These are phyloP conservation scores for Triticum aestivum DNA, from an alignment of 176 grass and related monocot species.

Conservation along the genomic window DNA sequence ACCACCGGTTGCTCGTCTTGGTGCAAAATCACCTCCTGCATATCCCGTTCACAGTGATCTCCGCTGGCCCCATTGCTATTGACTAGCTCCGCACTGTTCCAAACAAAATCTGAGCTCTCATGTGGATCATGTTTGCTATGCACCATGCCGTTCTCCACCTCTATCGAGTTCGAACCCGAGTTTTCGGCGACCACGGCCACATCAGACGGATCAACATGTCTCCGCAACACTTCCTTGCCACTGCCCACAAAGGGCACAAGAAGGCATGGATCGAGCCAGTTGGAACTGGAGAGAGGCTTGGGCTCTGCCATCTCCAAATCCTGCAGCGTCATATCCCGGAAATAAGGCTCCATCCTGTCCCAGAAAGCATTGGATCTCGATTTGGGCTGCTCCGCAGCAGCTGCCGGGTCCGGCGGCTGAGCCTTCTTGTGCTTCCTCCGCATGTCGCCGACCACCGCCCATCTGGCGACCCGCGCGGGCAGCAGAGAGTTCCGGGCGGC, in stretches of 20 bases:
- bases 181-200: conserved; percentile 12
- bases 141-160: conserved; percentile 13
- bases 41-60: conserved; percentile 30
- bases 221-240: background rate
- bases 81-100: conserved; percentile 17
- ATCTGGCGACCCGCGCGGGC: conserved; percentile 56
- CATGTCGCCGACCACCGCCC: conserved; percentile 51
- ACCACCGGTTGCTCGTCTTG: conserved; percentile 36
- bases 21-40: conserved; percentile 47
- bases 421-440: conserved; percentile 67
- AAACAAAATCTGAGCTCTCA: conserved; percentile 33
- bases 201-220: conserved; percentile 5
- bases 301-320: conserved; percentile 60
- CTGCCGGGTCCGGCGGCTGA: conserved; percentile 33
- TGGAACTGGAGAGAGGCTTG: conserved; percentile 20
- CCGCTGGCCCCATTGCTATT: background rate
- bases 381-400: conserved; percentile 14
- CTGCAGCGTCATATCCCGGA: conserved; percentile 47
- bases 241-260: conserved; percentile 47
- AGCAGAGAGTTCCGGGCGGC: conserved; percentile 45
- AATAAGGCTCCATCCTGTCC: conserved; percentile 70
- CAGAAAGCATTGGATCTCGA: conserved; percentile 55
- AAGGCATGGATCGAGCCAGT: conserved; percentile 55
- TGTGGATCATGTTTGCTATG: conserved; percentile 11
- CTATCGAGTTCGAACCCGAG: background rate